These are phyloP conservation scores for Senna tora DNA, from an alignment of 306 rosid genomes.

Conservation along the genomic window DNA sequence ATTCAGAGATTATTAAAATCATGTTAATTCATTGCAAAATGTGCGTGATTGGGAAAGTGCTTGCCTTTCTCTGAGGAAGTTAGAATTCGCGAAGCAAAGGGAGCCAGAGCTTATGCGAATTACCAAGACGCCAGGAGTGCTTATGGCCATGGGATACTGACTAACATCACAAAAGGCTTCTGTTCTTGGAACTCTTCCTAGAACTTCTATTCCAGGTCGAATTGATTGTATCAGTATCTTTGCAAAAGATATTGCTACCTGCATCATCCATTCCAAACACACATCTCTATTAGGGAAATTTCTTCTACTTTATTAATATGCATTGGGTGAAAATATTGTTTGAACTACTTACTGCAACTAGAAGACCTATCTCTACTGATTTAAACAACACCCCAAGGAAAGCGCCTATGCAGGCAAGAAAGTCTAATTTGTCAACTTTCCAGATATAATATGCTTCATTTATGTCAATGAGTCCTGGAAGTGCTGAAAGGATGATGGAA, in stretches of 20 bases:
- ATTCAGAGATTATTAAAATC: background rate
- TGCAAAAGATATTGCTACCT: conserved; percentile 81
- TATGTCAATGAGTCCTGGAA: conserved; percentile 76
- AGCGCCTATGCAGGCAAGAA: conserved; percentile 76
- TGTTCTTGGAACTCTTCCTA: conserved; percentile 79
- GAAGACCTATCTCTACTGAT: conserved; percentile 75
- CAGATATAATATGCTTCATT: conserved; percentile 63
- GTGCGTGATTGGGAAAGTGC: background rate
- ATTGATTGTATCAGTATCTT: conserved; percentile 73
- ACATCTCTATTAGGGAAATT: background rate
- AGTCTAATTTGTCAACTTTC: conserved; percentile 84
- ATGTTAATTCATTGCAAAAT: background rate
- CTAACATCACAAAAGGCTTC: conserved; percentile 63
- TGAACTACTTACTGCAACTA: conserved; percentile 60
- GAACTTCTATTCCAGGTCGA: conserved; percentile 70
- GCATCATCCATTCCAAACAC: conserved; percentile 40
- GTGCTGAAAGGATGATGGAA: conserved; percentile 82
- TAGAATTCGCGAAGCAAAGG: conserved; percentile 90
- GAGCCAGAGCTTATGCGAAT: conserved; percentile 73
- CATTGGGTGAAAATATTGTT: background rate
- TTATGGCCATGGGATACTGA: conserved; percentile 83
- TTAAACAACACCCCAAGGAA: conserved; percentile 76
- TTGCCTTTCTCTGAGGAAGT: conserved; percentile 76
- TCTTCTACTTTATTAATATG: background rate
- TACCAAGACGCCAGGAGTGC: conserved; percentile 59